Base-by-base conservation (phyloP, 192 early-diverging fungal genomes). In the Coemansia sp. region DNA sequence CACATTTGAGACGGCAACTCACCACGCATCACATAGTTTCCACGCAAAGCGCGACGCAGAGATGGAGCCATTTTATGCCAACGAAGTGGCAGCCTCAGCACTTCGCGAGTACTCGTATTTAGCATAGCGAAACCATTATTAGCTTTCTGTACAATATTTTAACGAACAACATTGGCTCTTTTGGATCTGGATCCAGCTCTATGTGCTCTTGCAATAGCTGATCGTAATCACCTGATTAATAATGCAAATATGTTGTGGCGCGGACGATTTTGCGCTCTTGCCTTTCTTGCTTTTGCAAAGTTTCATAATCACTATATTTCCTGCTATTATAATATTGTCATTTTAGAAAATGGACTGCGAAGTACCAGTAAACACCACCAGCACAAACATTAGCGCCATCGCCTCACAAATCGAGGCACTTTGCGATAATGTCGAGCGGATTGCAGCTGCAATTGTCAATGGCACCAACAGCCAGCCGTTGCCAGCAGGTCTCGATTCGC, bases 41-140 rank as follows among this genome's bases (percentile, higher is more conserved):
- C 64, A 75, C 27, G 64, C 73, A 0, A 32, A 66, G 25, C 64
- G 68, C 9, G 81, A 84, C 12, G 76, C 81, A 19, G 81, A 84
- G 42, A 83, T 78, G 80, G 80, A 83, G 48, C 75, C 75, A 11
- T 83, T 77, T 39, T 83, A 83, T 53, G 80, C 80, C 2, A 83
- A 75, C 50, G 80, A 83, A 37, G 70, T 83, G 31, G 80, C 75
- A 4, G 66, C 80, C 0, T 21, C 69, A 3, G 76, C 80, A 31
- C 70, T 83, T n/a, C 80, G 64, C 2, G 80, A 83, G 61, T 83
- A 70, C 39, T 77, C 80, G 14, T 83, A 83, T 58, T 53, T 83
- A 21, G 80, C 80, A 14, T 83, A 61, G 50, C 59, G 27, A 10
- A 39, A 10, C 21, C 9, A 39, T 8, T 61, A 61, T 25, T 61